Evolutionary conservation across 768 basidiomycete genomes (phyloP).

Genomic region (Boletus rufocinnamomeus): DNA sequence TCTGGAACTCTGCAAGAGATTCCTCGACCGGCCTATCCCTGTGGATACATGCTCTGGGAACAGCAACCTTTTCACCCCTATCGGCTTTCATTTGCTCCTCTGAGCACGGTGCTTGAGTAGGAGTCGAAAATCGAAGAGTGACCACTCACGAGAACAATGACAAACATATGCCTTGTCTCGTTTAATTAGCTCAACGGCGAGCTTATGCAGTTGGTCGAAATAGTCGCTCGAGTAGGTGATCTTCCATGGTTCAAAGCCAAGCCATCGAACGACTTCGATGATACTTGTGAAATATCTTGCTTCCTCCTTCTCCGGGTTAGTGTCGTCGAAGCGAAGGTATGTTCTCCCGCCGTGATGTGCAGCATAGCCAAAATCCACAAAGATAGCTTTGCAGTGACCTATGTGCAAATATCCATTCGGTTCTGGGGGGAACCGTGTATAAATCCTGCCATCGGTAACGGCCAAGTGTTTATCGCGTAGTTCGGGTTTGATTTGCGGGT

Average conservation of each 20-base stretch:
- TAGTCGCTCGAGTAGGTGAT: slow-evolving; percentile 99
- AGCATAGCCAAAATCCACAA: slow-evolving; percentile 98
- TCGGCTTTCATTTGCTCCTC: slow-evolving; percentile 92
- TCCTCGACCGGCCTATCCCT: slow-evolving; percentile 84
- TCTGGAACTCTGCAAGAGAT: slow-evolving; percentile 84
- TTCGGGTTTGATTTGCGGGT: slow-evolving; percentile 78
- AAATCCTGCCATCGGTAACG: slow-evolving; percentile 78
- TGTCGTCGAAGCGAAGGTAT: slow-evolving; percentile 96
- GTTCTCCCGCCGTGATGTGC: slow-evolving; percentile 90
- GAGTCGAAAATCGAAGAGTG: neutral
- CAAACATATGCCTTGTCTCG: slow-evolving; percentile 94
- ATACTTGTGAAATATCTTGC: slow-evolving; percentile 95
- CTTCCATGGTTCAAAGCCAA: slow-evolving; percentile 97
- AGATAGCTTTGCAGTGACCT: slow-evolving; percentile 98
- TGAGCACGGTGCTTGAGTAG: slow-evolving; percentile 34
- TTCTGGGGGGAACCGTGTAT: slow-evolving; percentile 98
- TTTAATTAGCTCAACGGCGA: slow-evolving; percentile 87
- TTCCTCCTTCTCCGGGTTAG: slow-evolving; percentile 98
- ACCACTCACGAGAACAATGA: slow-evolving; percentile 84
- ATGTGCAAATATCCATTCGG: slow-evolving; percentile 96
- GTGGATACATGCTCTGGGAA: slow-evolving; percentile 84
- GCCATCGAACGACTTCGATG: slow-evolving; percentile 92
- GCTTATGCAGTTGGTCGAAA: slow-evolving; percentile 81
- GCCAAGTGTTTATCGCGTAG: slow-evolving; percentile 82
- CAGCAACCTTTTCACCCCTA: slow-evolving; percentile 81